Evolutionary conservation across 352 stramenopile genomes (phyloP), one percentile per base, ranked within the genome.

Genomic region (Aphanomyces invadans): DNA sequence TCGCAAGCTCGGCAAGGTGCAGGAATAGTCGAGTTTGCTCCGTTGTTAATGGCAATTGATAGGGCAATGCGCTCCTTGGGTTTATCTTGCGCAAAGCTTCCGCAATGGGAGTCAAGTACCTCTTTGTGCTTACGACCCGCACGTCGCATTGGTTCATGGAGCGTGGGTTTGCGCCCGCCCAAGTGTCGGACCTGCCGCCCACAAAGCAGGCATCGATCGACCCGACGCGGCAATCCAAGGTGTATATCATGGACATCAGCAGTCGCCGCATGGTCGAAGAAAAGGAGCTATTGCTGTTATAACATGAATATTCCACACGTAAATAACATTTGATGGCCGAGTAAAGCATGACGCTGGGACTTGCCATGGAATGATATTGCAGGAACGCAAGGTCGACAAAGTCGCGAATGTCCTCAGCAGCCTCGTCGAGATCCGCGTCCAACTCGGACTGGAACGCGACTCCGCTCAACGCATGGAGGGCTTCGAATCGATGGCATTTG

Each of bases 81-180:
- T 97, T 95, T 59, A 78, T 97, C 26, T 83, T 97, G 55, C 84
- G 89, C 70, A 91, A 96, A 62, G 81, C 89, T 11, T 71, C 88
- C 25, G 78, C 84, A 2, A 89, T 91, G 75, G 83, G 85, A 19
- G 80, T 97, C 39, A 89, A 78, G 42, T 95, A 95, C 59, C 76
- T 98, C 9, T 99, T 99, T 67, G 95, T 98, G n/a, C 80, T 99
- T 42, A 98, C 92, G 28, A 99, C 96, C 26, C 89, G 96, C 74
- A 99, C 96, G 19, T 97, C 98, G 71, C 93, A 99, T 74, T 99
- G 95, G 95, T 99, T 99, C 74, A 75, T 98, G 60, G 96, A 99
- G 78, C 81, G 95, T 33, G 95, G 95, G 23, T 99, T 98, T 71
- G 79, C 89, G 65, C 82, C 96, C 70, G 90, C 92, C 9, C 72